phyloP scores from a whole-genome alignment of 116 monocot species.

The Papilionanthe hybrid region DNA sequence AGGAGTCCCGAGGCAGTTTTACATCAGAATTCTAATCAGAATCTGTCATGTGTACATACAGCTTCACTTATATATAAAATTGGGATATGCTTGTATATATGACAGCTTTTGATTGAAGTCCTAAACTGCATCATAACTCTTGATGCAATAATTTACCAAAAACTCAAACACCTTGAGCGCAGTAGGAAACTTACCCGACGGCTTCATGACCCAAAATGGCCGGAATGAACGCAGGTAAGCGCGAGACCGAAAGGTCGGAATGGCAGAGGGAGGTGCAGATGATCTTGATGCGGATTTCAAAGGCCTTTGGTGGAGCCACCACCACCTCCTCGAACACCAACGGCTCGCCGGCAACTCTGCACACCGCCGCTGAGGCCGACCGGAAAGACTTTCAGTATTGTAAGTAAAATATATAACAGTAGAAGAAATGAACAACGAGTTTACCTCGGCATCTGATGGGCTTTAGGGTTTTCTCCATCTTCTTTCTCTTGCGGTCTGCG shows the following conservation, averaged over 20 bases:
- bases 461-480: constrained; percentile 3
- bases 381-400: not conserved
- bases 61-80: too few relatives aligned
- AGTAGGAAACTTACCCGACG: constrained; percentile 35
- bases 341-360: constrained; percentile 57
- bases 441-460: constrained; percentile 38
- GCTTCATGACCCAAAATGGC: constrained; percentile 81
- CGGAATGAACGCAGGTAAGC: constrained; percentile 23
- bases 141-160: too few relatives aligned
- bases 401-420: not conserved
- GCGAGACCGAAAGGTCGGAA: constrained; percentile 83
- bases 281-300: constrained; percentile 78
- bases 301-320: constrained; percentile 58
- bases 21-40: too few relatives aligned
- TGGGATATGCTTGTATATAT: too few relatives aligned
- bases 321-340: constrained; percentile 63
- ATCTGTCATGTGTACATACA: too few relatives aligned
- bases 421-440: not conserved
- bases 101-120: too few relatives aligned
- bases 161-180: not conserved
- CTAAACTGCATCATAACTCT: too few relatives aligned
- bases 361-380: constrained; percentile 59
- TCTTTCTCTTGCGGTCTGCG: not conserved
- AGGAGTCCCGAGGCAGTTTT: too few relatives aligned
- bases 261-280: constrained; percentile 92